These are phyloP conservation scores for Trametes sanguinea DNA, from an alignment of 768 basidiomycete species.

Conservation along the genomic window DNA sequence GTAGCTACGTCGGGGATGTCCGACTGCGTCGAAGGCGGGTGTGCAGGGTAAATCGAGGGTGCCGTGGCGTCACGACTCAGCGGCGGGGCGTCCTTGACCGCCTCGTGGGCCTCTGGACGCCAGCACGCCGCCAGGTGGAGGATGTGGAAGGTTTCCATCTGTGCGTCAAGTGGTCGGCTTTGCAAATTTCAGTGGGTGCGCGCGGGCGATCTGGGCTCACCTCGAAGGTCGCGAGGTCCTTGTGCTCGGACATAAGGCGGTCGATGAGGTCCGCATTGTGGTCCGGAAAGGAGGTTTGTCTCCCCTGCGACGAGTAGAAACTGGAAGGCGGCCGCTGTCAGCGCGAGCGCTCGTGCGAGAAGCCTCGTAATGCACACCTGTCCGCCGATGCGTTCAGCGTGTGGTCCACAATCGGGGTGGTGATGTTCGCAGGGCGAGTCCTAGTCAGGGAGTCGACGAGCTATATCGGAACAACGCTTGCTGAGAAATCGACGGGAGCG, in stretches of 20 bases:
- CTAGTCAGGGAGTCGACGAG: slow-evolving; percentile 46
- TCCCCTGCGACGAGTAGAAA: slow-evolving; percentile 86
- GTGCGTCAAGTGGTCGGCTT: neutral
- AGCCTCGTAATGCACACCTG: slow-evolving; percentile 47
- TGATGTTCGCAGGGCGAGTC: slow-evolving; percentile 44
- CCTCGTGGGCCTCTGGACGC: slow-evolving; percentile 39
- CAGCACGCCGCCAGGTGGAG: slow-evolving; percentile 78
- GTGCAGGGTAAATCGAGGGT: slow-evolving; percentile 37
- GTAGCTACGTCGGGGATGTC: slow-evolving; percentile 19
- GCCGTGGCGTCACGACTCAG: slow-evolving; percentile 47
- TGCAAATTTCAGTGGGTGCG: slow-evolving; percentile 8
- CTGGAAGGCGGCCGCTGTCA: slow-evolving; percentile 38
- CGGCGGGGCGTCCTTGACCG: slow-evolving; percentile 38
- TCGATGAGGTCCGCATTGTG: slow-evolving; percentile 66
- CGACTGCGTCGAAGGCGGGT: slow-evolving; percentile 24
- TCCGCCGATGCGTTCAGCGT: slow-evolving; percentile 79
- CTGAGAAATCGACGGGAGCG: neutral
- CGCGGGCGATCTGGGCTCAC: slow-evolving; percentile 37
- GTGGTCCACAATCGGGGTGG: slow-evolving; percentile 41
- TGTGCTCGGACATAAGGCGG: slow-evolving; percentile 49
- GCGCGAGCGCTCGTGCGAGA: slow-evolving; percentile 11
- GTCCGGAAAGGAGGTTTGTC: slow-evolving; percentile 80
- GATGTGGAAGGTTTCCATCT: slow-evolving; percentile 89
- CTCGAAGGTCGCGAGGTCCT: slow-evolving; percentile 68
- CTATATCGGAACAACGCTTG: slow-evolving; percentile 35